Conservation (phyloP, 768 basidiomycete species). For the Xerocomellus dryophilus region DNA sequence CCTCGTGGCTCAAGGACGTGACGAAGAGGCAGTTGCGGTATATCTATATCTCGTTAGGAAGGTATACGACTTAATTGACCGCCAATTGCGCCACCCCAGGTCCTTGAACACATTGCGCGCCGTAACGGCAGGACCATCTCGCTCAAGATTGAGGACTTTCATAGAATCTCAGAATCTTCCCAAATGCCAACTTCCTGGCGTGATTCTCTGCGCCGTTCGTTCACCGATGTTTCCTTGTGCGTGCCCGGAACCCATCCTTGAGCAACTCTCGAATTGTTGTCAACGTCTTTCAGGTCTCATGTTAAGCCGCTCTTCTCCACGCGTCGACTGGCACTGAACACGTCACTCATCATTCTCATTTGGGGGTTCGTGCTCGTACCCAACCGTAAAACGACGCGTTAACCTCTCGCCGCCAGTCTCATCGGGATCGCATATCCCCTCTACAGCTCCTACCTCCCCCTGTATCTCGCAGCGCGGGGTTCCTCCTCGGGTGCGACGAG, state of each 20-base stretch:
- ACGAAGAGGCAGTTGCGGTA: constrained; percentile 52
- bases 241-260: constrained; percentile 7
- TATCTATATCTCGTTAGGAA: background rate
- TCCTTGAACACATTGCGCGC: constrained; percentile 47
- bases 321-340: constrained; percentile 43
- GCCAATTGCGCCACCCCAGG: constrained; percentile 26
- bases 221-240: constrained; percentile 42
- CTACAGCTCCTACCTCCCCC: constrained; percentile 50
- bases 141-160: constrained; percentile 46
- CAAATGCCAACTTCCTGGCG: constrained; percentile 15
- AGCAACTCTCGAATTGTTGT: background rate
- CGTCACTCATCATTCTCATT: constrained; percentile 45
- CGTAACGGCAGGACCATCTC: constrained; percentile 45
- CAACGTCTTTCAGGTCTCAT: constrained; percentile 35
- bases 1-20: constrained; percentile 53
- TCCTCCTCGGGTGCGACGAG: constrained; percentile 21
- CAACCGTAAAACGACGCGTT: background rate
- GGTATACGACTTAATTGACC: background rate
- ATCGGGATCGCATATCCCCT: constrained; percentile 56
- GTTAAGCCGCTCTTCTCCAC: constrained; percentile 48
- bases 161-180: constrained; percentile 25
- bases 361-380: constrained; percentile 41
- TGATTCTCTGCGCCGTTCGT: constrained; percentile 31
- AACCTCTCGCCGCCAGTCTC: constrained; percentile 26
- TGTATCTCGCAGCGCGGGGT: constrained; percentile 41